A percentile compares a stretch with the other conserved stretches of the same genome.
These are phyloP conservation scores for Amanita fuliginea DNA, from an alignment of 768 basidiomycete species.

Conservation along the genomic window DNA sequence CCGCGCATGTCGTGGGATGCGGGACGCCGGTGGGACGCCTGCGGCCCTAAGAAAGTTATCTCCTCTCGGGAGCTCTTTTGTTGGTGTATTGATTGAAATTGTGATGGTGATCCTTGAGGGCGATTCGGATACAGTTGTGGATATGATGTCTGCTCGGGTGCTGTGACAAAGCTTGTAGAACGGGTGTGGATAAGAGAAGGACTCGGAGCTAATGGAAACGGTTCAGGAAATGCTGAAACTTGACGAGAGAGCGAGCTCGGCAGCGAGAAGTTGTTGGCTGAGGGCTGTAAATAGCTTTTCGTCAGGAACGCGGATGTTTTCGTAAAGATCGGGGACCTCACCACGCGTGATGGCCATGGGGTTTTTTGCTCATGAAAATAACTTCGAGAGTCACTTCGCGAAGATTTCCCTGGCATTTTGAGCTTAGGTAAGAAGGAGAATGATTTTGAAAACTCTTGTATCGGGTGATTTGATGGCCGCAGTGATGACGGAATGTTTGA, in stretches of 20 bases:
- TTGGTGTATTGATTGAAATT: background rate
- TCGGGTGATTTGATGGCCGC: background rate
- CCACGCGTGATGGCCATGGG: background rate
- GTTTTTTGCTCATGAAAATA: background rate
- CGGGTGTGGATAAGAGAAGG: background rate
- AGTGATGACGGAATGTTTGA: background rate
- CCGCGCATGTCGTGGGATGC: background rate
- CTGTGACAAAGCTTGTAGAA: too few species aligned
- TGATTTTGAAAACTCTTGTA: background rate
- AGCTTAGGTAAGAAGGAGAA: background rate
- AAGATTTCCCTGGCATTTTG: background rate
- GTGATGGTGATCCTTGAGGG: background rate
- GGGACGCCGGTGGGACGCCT: background rate
- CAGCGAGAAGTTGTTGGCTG: background rate
- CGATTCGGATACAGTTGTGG: background rate
- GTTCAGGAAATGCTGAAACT: background rate
- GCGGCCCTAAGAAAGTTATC: background rate
- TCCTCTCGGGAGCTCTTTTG: background rate
- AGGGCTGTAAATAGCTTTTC: background rate
- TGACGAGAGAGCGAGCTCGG: background rate
- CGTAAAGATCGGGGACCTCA: background rate
- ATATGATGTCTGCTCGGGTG: background rate
- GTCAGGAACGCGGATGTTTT: background rate
- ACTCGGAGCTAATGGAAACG: background rate
- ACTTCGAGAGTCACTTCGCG: background rate